A percentile compares a stretch with the other conserved stretches of the same genome.
Evolutionary conservation across 495 filamentous ascomycete species (phyloP).

Genomic region (Penicillium cinerascens): DNA sequence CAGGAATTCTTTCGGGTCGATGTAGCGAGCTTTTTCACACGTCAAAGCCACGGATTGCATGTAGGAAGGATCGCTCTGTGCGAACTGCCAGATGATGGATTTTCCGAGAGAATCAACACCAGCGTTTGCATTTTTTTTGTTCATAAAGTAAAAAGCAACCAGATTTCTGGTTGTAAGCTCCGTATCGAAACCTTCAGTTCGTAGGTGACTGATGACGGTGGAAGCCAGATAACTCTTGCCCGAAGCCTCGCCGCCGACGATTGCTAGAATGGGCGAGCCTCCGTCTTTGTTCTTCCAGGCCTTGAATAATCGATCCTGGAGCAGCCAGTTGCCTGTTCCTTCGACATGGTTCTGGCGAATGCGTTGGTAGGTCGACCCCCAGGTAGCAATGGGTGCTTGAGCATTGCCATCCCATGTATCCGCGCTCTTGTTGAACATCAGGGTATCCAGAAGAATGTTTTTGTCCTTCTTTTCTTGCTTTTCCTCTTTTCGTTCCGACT

Average conservation of each 20-base stretch:
- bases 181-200: background rate
- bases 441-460: no score
- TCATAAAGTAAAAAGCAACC: conserved; percentile 8
- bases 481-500: no score
- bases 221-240: conserved; percentile 13
- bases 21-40: background rate
- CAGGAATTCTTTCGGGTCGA: conserved; percentile 6
- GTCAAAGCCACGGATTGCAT: conserved; percentile 6
- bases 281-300: background rate
- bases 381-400: conserved; percentile 2
- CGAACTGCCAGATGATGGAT: conserved; percentile 12
- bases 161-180: conserved; percentile 4
- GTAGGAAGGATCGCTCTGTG: conserved; percentile 6
- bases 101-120: conserved; percentile 3
- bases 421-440: conserved; percentile 1
- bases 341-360: conserved; percentile 4
- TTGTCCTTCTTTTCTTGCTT: no score
- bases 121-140: background rate
- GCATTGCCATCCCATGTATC: conserved; percentile 5
- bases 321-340: conserved; percentile 7
- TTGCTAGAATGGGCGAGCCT: conserved; percentile 2
- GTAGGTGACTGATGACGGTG: conserved; percentile 1
- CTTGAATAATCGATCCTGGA: background rate
- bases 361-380: conserved; percentile 5
- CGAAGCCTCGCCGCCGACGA: conserved; percentile 4